Evolutionary conservation across 768 basidiomycete species (phyloP).

Genomic region (Rhodotorula toruloides): DNA sequence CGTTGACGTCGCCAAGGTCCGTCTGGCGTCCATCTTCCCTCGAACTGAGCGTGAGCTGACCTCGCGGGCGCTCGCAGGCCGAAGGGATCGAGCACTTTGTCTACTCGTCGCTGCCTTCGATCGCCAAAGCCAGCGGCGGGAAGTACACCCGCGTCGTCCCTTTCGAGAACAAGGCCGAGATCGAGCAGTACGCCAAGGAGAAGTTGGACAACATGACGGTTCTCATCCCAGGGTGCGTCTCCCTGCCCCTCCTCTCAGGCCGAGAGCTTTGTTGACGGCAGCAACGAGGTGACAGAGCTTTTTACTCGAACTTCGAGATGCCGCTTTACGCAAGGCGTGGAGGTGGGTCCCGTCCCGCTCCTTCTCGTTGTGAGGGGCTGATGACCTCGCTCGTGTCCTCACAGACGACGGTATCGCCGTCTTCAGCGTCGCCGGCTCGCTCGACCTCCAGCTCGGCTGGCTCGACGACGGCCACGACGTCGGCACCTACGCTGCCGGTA

Average conservation of each 20-base stretch:
- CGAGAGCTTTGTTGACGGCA: no score
- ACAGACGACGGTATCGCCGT: constrained; percentile 5
- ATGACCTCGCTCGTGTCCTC: neutral
- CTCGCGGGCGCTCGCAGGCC: no score
- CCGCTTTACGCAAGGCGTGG: neutral
- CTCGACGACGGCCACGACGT: constrained; percentile 4
- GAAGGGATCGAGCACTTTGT: constrained; percentile 35
- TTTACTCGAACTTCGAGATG: constrained; percentile 6
- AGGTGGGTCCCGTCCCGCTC: neutral
- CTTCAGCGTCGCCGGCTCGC: neutral
- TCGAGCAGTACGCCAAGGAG: constrained; percentile 2
- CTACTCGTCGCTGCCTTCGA: constrained; percentile 28
- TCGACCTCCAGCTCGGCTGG: neutral
- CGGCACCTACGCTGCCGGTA: constrained; percentile 6
- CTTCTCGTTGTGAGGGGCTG: neutral
- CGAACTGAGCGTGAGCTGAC: no score
- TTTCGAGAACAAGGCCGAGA: constrained; percentile 17
- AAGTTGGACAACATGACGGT: neutral
- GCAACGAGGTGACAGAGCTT: no score
- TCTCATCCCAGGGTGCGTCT: constrained; percentile 6
- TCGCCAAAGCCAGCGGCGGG: constrained; percentile 9
- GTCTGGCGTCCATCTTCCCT: no score
- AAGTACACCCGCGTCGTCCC: constrained; percentile 9
- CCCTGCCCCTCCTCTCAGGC: neutral
- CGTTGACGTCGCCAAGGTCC: constrained; percentile 6